Conservation (phyloP, 257 asterid genomes). For the Solanum medicagineum region DNA sequence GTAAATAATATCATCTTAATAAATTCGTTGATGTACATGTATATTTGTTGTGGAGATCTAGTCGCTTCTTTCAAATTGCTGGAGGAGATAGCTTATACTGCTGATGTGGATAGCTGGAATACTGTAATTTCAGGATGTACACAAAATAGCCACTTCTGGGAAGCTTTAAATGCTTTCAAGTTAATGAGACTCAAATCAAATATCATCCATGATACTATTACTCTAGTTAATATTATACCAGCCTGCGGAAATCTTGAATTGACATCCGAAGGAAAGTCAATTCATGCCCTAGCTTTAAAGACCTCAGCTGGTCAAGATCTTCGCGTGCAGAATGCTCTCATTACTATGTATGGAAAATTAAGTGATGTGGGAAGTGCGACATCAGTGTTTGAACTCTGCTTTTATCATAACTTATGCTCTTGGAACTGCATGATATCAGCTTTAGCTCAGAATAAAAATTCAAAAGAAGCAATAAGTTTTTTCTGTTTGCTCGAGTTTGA, state of each 20-base stretch:
- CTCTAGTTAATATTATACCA: conserved; percentile 34
- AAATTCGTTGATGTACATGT: conserved; percentile 54
- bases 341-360: conserved; percentile 62
- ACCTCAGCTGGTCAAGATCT: conserved; percentile 18
- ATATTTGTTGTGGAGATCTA: conserved; percentile 35
- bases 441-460: conserved; percentile 50
- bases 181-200: conserved; percentile 36
- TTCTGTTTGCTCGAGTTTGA: conserved; percentile 41
- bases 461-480: conserved; percentile 36
- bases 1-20: conserved; percentile 17
- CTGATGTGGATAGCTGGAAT: conserved; percentile 52
- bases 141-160: conserved; percentile 27
- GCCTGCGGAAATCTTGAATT: conserved; percentile 54
- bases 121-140: conserved; percentile 52
- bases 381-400: conserved; percentile 29
- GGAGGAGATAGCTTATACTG: conserved; percentile 3
- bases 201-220: conserved; percentile 21
- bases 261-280: conserved; percentile 21
- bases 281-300: conserved; percentile 44
- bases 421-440: conserved; percentile 63
- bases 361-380: conserved; percentile 45
- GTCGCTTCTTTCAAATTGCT: conserved; percentile 37
- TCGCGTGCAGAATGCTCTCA: conserved; percentile 45
- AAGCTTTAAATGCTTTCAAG: conserved; percentile 42
- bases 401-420: conserved; percentile 40